Conservation (phyloP, 768 basidiomycete species). For the Panaeolus papilionaceus region DNA sequence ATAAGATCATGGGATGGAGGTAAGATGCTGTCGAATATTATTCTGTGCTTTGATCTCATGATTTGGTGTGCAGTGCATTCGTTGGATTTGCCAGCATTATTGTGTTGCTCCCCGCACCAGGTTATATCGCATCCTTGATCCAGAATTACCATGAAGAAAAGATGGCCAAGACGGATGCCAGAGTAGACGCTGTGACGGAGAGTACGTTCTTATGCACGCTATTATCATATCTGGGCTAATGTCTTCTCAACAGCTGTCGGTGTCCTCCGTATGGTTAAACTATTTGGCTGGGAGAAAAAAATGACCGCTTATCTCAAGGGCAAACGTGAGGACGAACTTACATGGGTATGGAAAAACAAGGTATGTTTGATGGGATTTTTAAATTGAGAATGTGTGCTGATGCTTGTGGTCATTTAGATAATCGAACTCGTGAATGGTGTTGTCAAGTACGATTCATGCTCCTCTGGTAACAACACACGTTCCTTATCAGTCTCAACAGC, state of each 20-base stretch:
- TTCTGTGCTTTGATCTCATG: constrained; percentile 4
- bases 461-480: neutral
- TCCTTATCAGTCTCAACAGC: constrained; percentile 35
- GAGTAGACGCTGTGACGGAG: constrained; percentile 70
- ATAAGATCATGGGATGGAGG: constrained; percentile 57
- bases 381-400: neutral
- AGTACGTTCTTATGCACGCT: constrained; percentile 37
- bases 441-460: constrained; percentile 7
- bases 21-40: constrained; percentile 30
- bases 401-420: constrained; percentile 8
- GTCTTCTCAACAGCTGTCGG: constrained; percentile 45
- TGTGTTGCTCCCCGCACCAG: constrained; percentile 62
- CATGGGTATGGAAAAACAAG: constrained; percentile 58
- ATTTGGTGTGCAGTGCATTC: constrained; percentile 48
- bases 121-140: constrained; percentile 57
- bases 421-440: constrained; percentile 20
- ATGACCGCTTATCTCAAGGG: constrained; percentile 57
- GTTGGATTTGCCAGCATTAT: constrained; percentile 63
- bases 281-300: constrained; percentile 72
- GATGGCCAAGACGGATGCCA: constrained; percentile 61
- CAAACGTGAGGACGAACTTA: constrained; percentile 68
- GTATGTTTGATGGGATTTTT: constrained; percentile 28
- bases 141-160: constrained; percentile 39
- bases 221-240: constrained; percentile 17
- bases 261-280: constrained; percentile 70